Conservation (phyloP, 192 early-diverging fungal species). For the Backusella psychrophila region DNA sequence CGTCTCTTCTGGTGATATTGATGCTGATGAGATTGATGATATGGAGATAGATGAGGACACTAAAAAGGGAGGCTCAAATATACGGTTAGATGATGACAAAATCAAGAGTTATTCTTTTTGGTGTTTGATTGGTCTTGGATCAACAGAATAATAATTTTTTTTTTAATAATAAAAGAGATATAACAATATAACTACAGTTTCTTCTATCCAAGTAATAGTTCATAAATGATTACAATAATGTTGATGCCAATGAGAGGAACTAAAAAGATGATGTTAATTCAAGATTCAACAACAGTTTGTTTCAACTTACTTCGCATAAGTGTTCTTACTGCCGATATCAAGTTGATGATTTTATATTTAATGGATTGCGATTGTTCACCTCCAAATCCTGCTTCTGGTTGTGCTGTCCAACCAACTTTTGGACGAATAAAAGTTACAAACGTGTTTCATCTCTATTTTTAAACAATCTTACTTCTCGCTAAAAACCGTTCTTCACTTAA, state of each 20-base stretch:
- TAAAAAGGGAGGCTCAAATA: slow-evolving; percentile 29
- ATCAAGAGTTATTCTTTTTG: slow-evolving; percentile 57
- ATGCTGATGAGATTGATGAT: slow-evolving; percentile 30
- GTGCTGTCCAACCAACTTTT: slow-evolving; percentile 39
- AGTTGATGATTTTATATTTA: slow-evolving; percentile 78
- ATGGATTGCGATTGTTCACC: slow-evolving; percentile 62
- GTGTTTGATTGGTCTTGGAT: slow-evolving; percentile 58
- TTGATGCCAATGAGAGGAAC: slow-evolving; percentile 84
- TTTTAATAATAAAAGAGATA: neutral
- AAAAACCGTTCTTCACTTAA: slow-evolving; percentile 92
- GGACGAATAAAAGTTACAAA: neutral
- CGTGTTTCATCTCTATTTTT: neutral
- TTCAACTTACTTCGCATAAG: slow-evolving; percentile 74
- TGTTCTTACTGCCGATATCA: slow-evolving; percentile 89
- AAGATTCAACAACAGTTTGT: too few relatives aligned
- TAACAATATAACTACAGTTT: neutral
- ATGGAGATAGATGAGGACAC: slow-evolving; percentile 29
- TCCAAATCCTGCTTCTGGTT: slow-evolving; percentile 56
- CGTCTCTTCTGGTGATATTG: slow-evolving; percentile 34
- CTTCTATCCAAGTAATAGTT: slow-evolving; percentile 73
- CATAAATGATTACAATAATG: slow-evolving; percentile 77
- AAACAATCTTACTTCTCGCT: slow-evolving; percentile 66
- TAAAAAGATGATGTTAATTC: slow-evolving; percentile 17
- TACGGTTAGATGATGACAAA: slow-evolving; percentile 31
- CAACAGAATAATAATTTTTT: slow-evolving; percentile 1